Base-by-base conservation (phyloP, 2,329 filamentous ascomycete genomes). In the Dactylonectria macrodidyma region DNA sequence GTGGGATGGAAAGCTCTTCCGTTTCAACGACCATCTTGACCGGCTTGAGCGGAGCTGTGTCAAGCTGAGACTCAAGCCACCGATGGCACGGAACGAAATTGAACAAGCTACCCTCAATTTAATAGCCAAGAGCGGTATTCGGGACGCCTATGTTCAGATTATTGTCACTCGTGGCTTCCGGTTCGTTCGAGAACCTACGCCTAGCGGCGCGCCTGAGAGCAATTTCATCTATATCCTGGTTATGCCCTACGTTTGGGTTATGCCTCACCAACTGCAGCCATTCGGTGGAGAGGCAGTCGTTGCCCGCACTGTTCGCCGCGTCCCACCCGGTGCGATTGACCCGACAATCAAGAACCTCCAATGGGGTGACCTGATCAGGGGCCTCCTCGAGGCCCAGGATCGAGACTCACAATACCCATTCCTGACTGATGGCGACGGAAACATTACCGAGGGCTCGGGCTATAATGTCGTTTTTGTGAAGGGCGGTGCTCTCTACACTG, bases 331-430 rank as follows among this genome's bases (percentile, higher is more conserved):
- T 0, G 77, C 81, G 1, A 83, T 87, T 5, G 86, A 88, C 69
- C 86, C 85, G 0, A 87, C 84, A 0, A 77, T 87, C 38, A 87
- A 87, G 79, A 87, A 87, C 68, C 75, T 85, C n/a, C 83, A 87
- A 63, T 87, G 85, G 85, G 84, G 85, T 1, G 85, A 88, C 73
- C 73, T 86, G 2, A 81, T 78, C 1, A 76, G 84, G 0, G 84
- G 78, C 0, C 70, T 87, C 65, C 80, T 84, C 33, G 86, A 88
- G 72, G 85, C 84, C 0, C 59, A 67, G 0, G 85, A 87, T 67
- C 82, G 85, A 1, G 84, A 81, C 0, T 84, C 85, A 0, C 73
- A 67, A 1, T 86, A 86, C 60, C 85, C 86, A 0, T 87, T 88
- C 70, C 71, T 87, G 12, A 86, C 84, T 0, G 85, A 87, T 68